Evolutionary conservation across 2,329 filamentous ascomycete species (phyloP), one percentile per base, ranked within the genome.

Genomic region (Akanthomyces dipterigenus): DNA sequence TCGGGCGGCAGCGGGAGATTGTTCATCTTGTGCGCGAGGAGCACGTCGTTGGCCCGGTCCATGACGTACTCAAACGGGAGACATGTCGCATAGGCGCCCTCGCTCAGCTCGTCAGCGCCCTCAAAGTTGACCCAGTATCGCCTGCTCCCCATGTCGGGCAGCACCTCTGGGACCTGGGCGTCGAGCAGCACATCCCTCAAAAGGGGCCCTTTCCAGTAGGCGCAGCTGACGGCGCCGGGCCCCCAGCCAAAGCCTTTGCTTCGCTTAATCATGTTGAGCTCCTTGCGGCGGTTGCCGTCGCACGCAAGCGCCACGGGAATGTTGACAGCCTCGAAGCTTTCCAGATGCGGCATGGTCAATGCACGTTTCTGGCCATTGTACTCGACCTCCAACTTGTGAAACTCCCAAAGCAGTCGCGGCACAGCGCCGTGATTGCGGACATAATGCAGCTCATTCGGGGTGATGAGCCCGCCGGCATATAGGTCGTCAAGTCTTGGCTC

Each of bases 401-500:
- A 76, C 58, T 80, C 78, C 79, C 78, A 82, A 0, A 80, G 65
- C 0, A 82, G 61, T 8, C 76, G 71, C 0, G 81, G 81, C 1
- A 84, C 81, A 4, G 78, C 69, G n/a, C 79, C 80, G 62, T 84
- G 81, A 56, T 80, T 83, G 3, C 81, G 73, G 14, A 83, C 78
- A 62, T 81, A 83, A 65, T 82, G 79, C 1, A 82, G 64, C 59
- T 76, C 71, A 55, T 79, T 80, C 0, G 80, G 79, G 0, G 81
- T 83, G 62, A 81, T 79, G 1, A 82, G 68, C 0, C 80, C 80
- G 5, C 74, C 76, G 0, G 78, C 72, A 58, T 76, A 79, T 0
- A 83, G 72, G 14, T 67, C 67, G 1, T 68, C 68, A 1, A 83
- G 70, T 0, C 74, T 63, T 0, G 78, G 68, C 66, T 83, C 81